Percentiles rank a stretch among this genome's conserved stretches.
Evolutionary conservation across 2,329 filamentous ascomycete genomes (phyloP).

Genomic region (Lachnellula arida): DNA sequence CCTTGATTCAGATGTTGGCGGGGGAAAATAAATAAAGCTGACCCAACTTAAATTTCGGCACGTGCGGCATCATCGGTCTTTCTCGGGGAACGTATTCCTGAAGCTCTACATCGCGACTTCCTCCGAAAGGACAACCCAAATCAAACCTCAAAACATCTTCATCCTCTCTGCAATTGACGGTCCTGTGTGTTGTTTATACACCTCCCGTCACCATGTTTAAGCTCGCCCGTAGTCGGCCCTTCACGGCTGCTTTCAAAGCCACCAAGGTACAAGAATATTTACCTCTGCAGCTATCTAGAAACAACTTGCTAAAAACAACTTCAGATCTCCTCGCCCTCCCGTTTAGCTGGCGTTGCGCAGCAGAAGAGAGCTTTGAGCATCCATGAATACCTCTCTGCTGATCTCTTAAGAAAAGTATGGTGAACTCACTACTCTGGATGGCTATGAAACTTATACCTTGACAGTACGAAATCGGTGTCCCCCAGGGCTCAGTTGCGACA

Average conservation of each 20-base stretch:
- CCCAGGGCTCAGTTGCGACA: conserved; percentile 82
- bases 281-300: conserved; percentile 14
- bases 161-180: conserved; percentile 24
- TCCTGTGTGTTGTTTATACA: conserved; percentile 18
- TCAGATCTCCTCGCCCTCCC: conserved; percentile 44
- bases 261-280: conserved; percentile 55
- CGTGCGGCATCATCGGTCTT: conserved; percentile 14
- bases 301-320: conserved; percentile 31
- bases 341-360: conserved; percentile 59
- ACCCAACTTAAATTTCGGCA: conserved; percentile 6
- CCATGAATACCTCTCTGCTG: conserved; percentile 96
- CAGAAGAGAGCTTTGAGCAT: conserved; percentile 92
- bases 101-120: conserved; percentile 18
- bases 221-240: conserved; percentile 74
- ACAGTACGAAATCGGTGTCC: conserved; percentile 92
- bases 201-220: conserved; percentile 69
- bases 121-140: conserved; percentile 18
- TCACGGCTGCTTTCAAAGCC: conserved; percentile 74
- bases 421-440: background rate
- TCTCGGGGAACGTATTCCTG: background rate
- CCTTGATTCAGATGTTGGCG: background rate
- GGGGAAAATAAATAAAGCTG: background rate
- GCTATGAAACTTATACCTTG: conserved; percentile 27
- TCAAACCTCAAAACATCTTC: conserved; percentile 14
- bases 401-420: conserved; percentile 71